Conservation (phyloP, 192 early-diverging fungal genomes). For the Entomortierella parvispora region DNA sequence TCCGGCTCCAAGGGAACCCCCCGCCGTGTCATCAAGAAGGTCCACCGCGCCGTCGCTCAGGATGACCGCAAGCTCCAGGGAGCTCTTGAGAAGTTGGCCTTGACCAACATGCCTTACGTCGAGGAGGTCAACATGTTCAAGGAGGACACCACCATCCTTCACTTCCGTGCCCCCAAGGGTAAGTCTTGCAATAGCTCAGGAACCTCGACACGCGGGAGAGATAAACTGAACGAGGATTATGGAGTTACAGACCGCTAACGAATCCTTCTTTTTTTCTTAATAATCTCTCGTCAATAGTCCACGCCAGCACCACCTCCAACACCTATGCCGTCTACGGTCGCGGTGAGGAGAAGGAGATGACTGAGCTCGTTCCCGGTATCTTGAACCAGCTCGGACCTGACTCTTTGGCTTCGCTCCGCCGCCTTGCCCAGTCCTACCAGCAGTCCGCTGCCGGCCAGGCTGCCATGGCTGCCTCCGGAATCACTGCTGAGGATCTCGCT, state of each 20-base stretch:
- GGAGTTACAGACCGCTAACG: not conserved
- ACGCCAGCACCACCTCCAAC: slow-evolving; percentile 88
- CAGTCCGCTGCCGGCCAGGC: slow-evolving; percentile 56
- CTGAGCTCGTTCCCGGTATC: slow-evolving; percentile 83
- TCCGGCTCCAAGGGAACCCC: slow-evolving; percentile 95
- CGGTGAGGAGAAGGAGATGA: slow-evolving; percentile 83
- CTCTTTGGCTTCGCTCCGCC: slow-evolving; percentile 87
- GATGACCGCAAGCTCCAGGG: slow-evolving; percentile 97
- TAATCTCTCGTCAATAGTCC: slow-evolving; percentile 79
- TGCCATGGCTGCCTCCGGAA: slow-evolving; percentile 58
- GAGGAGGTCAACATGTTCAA: slow-evolving; percentile 99
- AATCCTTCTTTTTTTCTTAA: not conserved
- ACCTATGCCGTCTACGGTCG: slow-evolving; percentile 95
- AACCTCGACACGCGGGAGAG: not conserved
- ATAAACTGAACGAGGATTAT: not conserved
- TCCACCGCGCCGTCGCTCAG: slow-evolving; percentile 63
- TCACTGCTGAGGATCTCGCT: slow-evolving; percentile 47
- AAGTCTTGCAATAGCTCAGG: slow-evolving; percentile 10
- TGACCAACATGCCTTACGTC: slow-evolving; percentile 84
- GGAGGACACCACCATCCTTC: slow-evolving; percentile 90
- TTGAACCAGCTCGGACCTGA: slow-evolving; percentile 90
- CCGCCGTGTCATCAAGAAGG: slow-evolving; percentile 92
- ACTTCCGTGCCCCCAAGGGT: slow-evolving; percentile 92
- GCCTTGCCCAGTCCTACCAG: slow-evolving; percentile 89
- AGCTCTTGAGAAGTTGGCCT: slow-evolving; percentile 91